These are phyloP conservation scores for Ligustrum vulgare DNA, from an alignment of 257 asterid species.

Conservation along the genomic window DNA sequence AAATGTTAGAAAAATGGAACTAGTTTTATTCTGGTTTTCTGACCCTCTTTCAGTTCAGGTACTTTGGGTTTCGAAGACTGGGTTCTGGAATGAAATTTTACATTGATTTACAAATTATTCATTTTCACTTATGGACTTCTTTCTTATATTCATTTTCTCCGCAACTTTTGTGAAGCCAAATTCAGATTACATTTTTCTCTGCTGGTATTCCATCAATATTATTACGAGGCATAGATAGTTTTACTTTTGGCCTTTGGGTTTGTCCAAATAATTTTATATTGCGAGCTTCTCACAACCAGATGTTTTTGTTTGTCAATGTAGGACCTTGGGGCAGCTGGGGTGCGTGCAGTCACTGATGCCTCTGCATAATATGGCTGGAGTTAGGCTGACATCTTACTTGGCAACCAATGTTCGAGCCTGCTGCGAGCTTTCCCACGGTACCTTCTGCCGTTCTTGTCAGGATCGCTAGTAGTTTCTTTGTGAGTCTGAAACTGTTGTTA, in stretches of 20 bases:
- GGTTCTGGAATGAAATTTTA: neutral
- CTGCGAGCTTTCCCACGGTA: conserved; percentile 96
- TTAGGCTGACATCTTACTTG: conserved; percentile 66
- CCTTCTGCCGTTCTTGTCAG: conserved; percentile 97
- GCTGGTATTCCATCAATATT: neutral
- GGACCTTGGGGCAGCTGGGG: conserved; percentile 80
- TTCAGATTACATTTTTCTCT: conserved; percentile 1
- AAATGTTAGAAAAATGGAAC: neutral
- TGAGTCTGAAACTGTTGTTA: conserved; percentile 55
- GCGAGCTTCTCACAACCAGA: neutral
- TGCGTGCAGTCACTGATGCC: conserved; percentile 74
- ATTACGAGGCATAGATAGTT: neutral
- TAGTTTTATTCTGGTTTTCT: neutral
- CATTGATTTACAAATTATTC: neutral
- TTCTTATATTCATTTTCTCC: neutral
- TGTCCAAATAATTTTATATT: neutral
- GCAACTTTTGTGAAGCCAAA: neutral
- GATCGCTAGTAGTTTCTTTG: conserved; percentile 91
- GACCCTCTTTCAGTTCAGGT: neutral
- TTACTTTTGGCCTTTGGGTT: conserved; percentile 2
- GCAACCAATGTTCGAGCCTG: conserved; percentile 69
- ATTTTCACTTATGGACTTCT: neutral
- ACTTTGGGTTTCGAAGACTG: neutral
- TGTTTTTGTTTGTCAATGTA: conserved; percentile 26
- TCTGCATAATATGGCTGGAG: conserved; percentile 50